phyloP scores from a whole-genome alignment of 2,329 filamentous ascomycete genomes.

The Trichocomaceae sp. region DNA sequence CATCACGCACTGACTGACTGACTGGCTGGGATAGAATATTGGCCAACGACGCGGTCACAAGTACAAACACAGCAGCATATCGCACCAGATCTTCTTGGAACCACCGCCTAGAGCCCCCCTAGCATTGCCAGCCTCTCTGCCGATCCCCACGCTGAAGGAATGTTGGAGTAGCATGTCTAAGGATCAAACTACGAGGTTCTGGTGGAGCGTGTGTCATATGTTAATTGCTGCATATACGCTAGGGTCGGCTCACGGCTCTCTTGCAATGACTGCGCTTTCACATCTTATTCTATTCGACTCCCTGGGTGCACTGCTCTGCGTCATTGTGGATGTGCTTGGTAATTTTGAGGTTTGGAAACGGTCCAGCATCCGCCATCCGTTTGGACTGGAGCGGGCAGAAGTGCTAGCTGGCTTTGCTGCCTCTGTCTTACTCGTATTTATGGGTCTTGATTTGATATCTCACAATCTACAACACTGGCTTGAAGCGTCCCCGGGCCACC shows the following conservation, averaged over 20 bases:
- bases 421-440: conserved; percentile 94
- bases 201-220: conserved; percentile 87
- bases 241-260: conserved; percentile 74
- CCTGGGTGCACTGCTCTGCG: conserved; percentile 82
- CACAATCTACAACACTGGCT: conserved; percentile 92
- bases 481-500: conserved; percentile 67
- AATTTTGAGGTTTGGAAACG: conserved; percentile 98
- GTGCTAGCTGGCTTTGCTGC: conserved; percentile 93
- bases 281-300: conserved; percentile 95
- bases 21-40: conserved; percentile 56
- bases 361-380: conserved; percentile 86
- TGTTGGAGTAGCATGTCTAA: conserved; percentile 83
- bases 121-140: conserved; percentile 82
- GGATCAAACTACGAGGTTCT: conserved; percentile 74
- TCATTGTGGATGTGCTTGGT: conserved; percentile 82
- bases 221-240: conserved; percentile 77
- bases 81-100: conserved; percentile 93
- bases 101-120: conserved; percentile 78
- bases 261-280: conserved; percentile 86
- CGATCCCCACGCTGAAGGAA: conserved; percentile 82
- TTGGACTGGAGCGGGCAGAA: conserved; percentile 83
- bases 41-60: conserved; percentile 91
- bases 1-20: conserved; percentile 9
- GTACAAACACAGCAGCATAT: conserved; percentile 95
- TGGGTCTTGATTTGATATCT: conserved; percentile 89